phyloP scores from a whole-genome alignment of 2,329 filamentous ascomycete species.

The Helotiales sp. region DNA sequence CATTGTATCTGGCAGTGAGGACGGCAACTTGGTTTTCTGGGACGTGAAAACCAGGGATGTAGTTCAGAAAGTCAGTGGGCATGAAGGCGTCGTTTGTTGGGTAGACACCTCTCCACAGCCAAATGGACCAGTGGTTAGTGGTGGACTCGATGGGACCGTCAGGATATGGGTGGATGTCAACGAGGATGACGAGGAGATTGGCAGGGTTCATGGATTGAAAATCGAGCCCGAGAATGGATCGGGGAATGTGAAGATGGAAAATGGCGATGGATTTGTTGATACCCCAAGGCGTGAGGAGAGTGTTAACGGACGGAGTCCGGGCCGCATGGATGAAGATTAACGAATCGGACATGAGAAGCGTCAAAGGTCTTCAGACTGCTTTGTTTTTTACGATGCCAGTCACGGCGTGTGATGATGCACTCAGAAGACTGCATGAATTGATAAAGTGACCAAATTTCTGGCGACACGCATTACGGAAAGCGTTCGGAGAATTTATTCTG shows the following conservation, averaged over 20 bases:
- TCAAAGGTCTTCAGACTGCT: too few relatives aligned
- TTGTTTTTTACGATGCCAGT: not conserved
- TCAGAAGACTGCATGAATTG: too few relatives aligned
- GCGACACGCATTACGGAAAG: too few relatives aligned
- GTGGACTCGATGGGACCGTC: conserved; percentile 65
- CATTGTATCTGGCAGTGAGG: conserved; percentile 83
- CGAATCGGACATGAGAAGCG: not conserved
- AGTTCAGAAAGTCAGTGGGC: conserved; percentile 67
- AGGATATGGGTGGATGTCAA: conserved; percentile 61
- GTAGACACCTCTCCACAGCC: conserved; percentile 64
- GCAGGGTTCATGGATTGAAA: conserved; percentile 27
- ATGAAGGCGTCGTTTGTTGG: conserved; percentile 67
- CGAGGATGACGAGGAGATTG: conserved; percentile 32
- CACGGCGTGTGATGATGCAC: too few relatives aligned
- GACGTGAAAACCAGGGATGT: conserved; percentile 86
- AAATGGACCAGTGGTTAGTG: conserved; percentile 60
- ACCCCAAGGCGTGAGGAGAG: conserved; percentile 34
- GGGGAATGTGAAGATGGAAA: conserved; percentile 27
- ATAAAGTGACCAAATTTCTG: too few relatives aligned
- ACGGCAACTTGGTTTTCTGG: conserved; percentile 86
- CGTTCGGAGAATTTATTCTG: too few relatives aligned
- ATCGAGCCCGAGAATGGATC: conserved; percentile 22
- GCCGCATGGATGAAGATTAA: conserved; percentile 30
- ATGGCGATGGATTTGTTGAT: conserved; percentile 34
- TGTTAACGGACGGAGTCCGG: conserved; percentile 13